These are phyloP conservation scores for Iberis pinnata DNA, from an alignment of 345 rosid genomes.

Conservation along the genomic window DNA sequence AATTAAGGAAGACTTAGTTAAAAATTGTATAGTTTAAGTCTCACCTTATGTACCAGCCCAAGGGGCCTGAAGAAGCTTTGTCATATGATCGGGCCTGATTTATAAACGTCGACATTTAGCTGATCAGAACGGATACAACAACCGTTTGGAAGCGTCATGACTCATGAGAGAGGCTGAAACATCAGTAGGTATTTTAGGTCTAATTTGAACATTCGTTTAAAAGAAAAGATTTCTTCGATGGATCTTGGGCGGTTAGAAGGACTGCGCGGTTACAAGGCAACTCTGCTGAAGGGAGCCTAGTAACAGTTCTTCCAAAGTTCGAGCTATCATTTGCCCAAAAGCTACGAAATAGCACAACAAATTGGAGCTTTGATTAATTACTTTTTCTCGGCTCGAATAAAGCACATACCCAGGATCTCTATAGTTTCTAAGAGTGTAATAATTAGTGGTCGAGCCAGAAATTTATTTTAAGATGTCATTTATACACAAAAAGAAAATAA, in stretches of 20 bases:
- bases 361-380: too few species aligned
- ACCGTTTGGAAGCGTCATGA: slow-evolving; percentile 90
- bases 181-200: slow-evolving; percentile 11
- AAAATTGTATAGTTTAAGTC: background rate
- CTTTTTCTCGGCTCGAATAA: too few species aligned
- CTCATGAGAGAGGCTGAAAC: slow-evolving; percentile 19
- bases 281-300: slow-evolving; percentile 95
- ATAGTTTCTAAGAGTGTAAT: too few species aligned
- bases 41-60: slow-evolving; percentile 93
- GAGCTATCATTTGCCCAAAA: slow-evolving; percentile 78
- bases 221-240: slow-evolving; percentile 16
- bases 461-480: too few species aligned
- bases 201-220: background rate
- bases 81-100: slow-evolving; percentile 97
- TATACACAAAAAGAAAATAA: too few species aligned
- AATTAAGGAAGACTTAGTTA: too few species aligned
- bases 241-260: slow-evolving; percentile 89
- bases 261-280: slow-evolving; percentile 96
- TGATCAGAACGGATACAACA: slow-evolving; percentile 89
- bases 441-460: too few species aligned
- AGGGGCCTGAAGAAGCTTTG: slow-evolving; percentile 80
- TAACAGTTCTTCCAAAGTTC: slow-evolving; percentile 73
- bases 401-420: too few species aligned
- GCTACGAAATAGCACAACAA: slow-evolving; percentile 42
- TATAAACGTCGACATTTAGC: slow-evolving; percentile 84